Conservation (phyloP, 2,329 filamentous ascomycete species). For the Diaporthe ilicicola region DNA sequence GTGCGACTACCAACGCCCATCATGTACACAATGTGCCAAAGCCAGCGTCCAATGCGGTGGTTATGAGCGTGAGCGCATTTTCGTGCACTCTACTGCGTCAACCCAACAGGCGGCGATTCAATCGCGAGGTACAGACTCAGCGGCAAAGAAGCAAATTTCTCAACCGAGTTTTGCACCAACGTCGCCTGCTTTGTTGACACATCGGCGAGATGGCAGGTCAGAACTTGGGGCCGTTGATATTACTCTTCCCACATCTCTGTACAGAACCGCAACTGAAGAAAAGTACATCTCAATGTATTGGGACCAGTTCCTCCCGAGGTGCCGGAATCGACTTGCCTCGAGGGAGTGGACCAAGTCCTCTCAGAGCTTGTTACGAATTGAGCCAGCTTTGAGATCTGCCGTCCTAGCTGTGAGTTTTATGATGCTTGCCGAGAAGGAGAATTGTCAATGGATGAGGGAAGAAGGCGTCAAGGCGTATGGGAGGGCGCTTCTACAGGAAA, state of each 20-base stretch:
- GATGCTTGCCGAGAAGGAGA: slow-evolving; percentile 30
- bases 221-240: not conserved
- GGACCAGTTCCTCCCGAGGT: not conserved
- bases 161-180: not conserved
- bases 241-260: not conserved
- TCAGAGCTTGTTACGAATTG: slow-evolving; percentile 32
- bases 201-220: slow-evolving; percentile 1
- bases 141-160: not conserved
- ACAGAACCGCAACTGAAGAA: slow-evolving; percentile 1
- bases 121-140: not conserved
- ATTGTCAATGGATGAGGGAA: slow-evolving; percentile 31
- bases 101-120: not conserved
- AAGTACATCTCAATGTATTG: slow-evolving; percentile 24
- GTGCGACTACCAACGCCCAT: slow-evolving; percentile 38
- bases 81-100: slow-evolving; percentile 35
- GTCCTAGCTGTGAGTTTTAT: slow-evolving; percentile 26
- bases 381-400: slow-evolving; percentile 33
- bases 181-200: slow-evolving; percentile 4
- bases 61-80: slow-evolving; percentile 38
- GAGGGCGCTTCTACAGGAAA: slow-evolving; percentile 33
- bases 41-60: slow-evolving; percentile 36
- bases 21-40: slow-evolving; percentile 37
- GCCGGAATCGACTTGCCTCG: slow-evolving; percentile 24
- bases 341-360: slow-evolving; percentile 37
- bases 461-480: slow-evolving; percentile 35